Evolutionary conservation across 768 basidiomycete species (phyloP), one percentile per base, ranked within the genome.

Genomic region (Omphalotus guepiniiformis): DNA sequence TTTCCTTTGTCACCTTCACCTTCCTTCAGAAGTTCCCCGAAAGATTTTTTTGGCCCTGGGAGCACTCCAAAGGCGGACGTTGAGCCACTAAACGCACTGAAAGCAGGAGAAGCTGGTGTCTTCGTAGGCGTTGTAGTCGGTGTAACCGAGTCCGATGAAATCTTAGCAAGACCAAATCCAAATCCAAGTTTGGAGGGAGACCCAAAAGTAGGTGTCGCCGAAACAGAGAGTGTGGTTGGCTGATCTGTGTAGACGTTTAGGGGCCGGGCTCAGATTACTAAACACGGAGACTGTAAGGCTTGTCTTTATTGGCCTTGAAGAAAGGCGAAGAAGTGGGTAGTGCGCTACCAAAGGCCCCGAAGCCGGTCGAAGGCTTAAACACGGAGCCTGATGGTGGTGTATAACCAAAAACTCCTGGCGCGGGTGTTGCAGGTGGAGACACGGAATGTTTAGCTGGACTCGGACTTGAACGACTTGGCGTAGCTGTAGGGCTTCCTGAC

Each of bases 21-120:
- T 13, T 53, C 60, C 58, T 79, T 76, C 48, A 87, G 63, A 38
- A 88, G 57, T 23, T 87, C 81, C n/a, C 68, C 63, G 53, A 85
- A 90, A 1, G 85, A 78, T 53, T 74, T 77, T 28, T 68, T 65
- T 1, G 66, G 63, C 0, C 65, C 69, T 5, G 70, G 55, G 43
- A 72, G 65, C 13, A 71, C 64, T 3, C 67, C 62, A 49, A 83
- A 79, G 1, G 71, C 69, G 34, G 62, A 62, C 0, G 65, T 50
- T 3, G 65, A 42, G 1, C 73, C 73, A 12, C 74, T 71, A 54
- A 82, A 81, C 0, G 79, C 74, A 27, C 71, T 56, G 54, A 85
- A 85, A 2, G 71, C 80, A 12, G 60, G 40, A 0, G 70, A 51
- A 11, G 61, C 55, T 0, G 64, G 53, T 19, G 67, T 53, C 2